These are phyloP conservation scores for Pythium phragmiticola DNA, from an alignment of 352 stramenopile genomes.

Conservation along the genomic window DNA sequence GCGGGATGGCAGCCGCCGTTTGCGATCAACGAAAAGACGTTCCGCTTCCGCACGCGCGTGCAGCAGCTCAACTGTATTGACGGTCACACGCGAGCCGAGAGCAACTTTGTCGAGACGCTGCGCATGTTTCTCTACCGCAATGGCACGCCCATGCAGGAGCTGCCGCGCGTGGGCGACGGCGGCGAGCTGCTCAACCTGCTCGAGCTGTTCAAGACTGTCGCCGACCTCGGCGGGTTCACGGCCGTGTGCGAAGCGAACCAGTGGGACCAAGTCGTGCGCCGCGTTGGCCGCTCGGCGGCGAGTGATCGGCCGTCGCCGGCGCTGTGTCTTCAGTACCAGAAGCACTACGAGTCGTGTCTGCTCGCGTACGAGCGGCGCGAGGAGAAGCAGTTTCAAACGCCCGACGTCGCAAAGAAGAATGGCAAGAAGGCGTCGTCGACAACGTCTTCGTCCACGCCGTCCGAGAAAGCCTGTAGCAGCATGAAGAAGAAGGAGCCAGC, in stretches of 20 bases:
- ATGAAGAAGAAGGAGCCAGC: constrained; percentile 37
- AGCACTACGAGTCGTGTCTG: constrained; percentile 52
- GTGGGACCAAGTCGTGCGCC: constrained; percentile 62
- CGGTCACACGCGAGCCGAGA: constrained; percentile 72
- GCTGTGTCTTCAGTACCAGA: constrained; percentile 51
- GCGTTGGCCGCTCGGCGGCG: constrained; percentile 54
- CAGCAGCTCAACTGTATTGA: constrained; percentile 95
- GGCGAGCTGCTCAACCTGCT: constrained; percentile 67
- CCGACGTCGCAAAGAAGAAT: constrained; percentile 28
- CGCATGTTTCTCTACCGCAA: constrained; percentile 82
- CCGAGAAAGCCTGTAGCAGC: constrained; percentile 49
- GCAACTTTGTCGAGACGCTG: constrained; percentile 77
- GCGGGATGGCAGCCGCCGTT: constrained; percentile 91
- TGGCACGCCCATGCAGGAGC: constrained; percentile 74
- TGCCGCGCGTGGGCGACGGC: constrained; percentile 59
- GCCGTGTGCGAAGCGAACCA: constrained; percentile 33
- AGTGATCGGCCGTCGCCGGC: constrained; percentile 42
- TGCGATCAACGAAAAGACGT: constrained; percentile 82
- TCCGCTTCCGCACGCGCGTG: constrained; percentile 94
- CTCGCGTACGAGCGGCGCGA: constrained; percentile 58
- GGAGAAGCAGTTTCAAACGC: constrained; percentile 27
- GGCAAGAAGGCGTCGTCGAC: constrained; percentile 2
- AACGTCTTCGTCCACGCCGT: constrained; percentile 30
- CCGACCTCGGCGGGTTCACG: constrained; percentile 49
- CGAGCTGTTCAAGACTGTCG: constrained; percentile 65